Conservation (phyloP, 2,329 filamentous ascomycete genomes). For the Escovopsis sp. region DNA sequence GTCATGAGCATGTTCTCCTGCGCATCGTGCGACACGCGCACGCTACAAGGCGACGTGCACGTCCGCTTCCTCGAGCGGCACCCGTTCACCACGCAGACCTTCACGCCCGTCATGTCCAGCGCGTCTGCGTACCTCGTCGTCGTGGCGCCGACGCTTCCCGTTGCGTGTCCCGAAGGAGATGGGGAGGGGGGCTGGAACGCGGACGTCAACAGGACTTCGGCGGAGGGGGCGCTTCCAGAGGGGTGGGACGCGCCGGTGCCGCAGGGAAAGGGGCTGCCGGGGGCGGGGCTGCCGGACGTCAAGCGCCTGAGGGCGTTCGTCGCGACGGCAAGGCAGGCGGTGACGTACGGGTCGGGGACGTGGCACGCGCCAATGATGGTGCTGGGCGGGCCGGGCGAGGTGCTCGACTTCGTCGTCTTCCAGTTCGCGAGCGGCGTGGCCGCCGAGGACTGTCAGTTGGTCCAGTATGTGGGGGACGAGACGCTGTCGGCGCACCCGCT, state of each 20-base stretch:
- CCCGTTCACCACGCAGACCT: conserved; percentile 88
- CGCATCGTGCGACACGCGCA: conserved; percentile 16
- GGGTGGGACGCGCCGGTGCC: conserved; percentile 16
- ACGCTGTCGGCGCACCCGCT: no score
- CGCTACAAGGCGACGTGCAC: conserved; percentile 27
- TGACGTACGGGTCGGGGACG: conserved; percentile 82
- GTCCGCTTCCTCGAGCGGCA: conserved; percentile 73
- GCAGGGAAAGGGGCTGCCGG: conserved; percentile 29
- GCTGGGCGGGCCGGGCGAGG: conserved; percentile 40
- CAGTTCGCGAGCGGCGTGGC: conserved; percentile 77
- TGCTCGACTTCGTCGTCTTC: conserved; percentile 75
- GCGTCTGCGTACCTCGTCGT: conserved; percentile 60
- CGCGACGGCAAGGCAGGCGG: conserved; percentile 61
- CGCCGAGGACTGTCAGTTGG: conserved; percentile 79
- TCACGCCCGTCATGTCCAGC: conserved; percentile 54
- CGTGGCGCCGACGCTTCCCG: conserved; percentile 64
- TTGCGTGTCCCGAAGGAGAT: no score
- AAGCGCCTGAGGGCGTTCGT: conserved; percentile 58
- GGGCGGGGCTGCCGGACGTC: conserved; percentile 58
- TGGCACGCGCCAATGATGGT: conserved; percentile 97
- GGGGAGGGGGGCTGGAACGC: no score
- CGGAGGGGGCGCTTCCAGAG: no score
- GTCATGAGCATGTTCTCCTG: conserved; percentile 86
- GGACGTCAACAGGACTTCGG: no score
- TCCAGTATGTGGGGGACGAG: conserved; percentile 22